phyloP scores from a whole-genome alignment of 805 yeast species.

The Hanseniaspora jakobsenii region DNA sequence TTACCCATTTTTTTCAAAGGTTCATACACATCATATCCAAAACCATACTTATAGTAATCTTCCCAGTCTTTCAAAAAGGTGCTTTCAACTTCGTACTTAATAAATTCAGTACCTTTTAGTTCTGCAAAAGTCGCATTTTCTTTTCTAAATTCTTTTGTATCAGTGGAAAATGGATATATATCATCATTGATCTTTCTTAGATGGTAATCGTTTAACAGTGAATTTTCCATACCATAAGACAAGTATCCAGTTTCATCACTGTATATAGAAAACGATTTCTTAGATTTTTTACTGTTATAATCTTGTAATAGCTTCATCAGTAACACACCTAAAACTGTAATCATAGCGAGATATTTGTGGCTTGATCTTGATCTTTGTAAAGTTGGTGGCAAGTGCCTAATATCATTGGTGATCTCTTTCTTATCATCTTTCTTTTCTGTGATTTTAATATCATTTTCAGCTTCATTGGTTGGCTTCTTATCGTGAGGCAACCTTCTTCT shows the following conservation, averaged over 20 bases:
- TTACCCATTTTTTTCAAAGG: constrained; percentile 53
- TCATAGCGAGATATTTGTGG: constrained; percentile 11
- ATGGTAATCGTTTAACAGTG: constrained; percentile 1
- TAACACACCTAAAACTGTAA: constrained; percentile 11
- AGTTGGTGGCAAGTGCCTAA: constrained; percentile 5
- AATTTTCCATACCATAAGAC: background rate
- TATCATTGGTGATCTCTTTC: background rate
- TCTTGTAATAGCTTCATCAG: constrained; percentile 4
- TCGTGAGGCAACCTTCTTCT: too few relatives aligned
- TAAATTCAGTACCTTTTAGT: background rate
- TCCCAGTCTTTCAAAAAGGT: constrained; percentile 69
- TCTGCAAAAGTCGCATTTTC: background rate
- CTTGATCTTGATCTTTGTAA: constrained; percentile 11
- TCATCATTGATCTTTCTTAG: background rate
- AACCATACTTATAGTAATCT: constrained; percentile 60
- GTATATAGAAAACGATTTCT: background rate
- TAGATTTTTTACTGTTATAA: constrained; percentile 1
- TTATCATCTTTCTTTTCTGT: constrained; percentile 1
- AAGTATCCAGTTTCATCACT: background rate
- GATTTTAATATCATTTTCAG: background rate
- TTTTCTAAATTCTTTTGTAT: background rate
- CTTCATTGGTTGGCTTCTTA: too few relatives aligned
- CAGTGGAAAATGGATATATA: background rate
- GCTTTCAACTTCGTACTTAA: constrained; percentile 40
- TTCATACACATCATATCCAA: constrained; percentile 71